These are phyloP conservation scores for Septoria linicola DNA, from an alignment of 2,329 filamentous ascomycete species.

Conservation along the genomic window DNA sequence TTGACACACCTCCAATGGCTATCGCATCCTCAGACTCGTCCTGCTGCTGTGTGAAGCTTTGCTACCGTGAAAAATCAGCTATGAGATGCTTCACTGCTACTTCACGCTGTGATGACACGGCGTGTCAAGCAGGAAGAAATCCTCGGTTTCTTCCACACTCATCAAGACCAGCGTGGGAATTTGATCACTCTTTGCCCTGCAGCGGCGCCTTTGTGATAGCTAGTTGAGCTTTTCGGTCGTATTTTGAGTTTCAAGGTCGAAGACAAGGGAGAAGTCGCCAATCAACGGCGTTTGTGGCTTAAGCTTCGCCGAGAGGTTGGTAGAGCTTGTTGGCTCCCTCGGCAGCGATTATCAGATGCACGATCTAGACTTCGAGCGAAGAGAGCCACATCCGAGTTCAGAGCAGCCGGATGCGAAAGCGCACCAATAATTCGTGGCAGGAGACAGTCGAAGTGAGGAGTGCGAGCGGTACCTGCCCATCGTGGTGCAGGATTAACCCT, in stretches of 20 bases:
- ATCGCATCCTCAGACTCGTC: too few relatives aligned
- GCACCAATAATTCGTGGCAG: neutral
- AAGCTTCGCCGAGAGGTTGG: conserved; percentile 11
- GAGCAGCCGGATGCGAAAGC: neutral
- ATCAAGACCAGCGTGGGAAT: too few relatives aligned
- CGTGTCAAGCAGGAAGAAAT: neutral
- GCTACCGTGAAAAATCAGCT: too few relatives aligned
- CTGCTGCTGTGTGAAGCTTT: too few relatives aligned
- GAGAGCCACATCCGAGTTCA: neutral
- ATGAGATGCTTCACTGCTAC: too few relatives aligned
- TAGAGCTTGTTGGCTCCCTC: conserved; percentile 11
- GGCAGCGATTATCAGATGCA: conserved; percentile 7
- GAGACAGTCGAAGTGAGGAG: too few relatives aligned
- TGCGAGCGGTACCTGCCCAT: too few relatives aligned
- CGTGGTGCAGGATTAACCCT: too few relatives aligned
- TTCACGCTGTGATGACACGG: neutral
- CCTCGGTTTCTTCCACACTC: neutral
- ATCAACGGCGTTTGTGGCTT: conserved; percentile 4
- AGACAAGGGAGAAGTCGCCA: neutral
- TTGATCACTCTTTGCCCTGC: neutral
- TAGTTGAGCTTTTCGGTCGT: too few relatives aligned
- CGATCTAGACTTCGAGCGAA: conserved; percentile 8
- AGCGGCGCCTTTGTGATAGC: neutral
- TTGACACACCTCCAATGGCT: too few relatives aligned
- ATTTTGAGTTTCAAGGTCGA: too few relatives aligned